Evolutionary conservation across 495 filamentous ascomycete species (phyloP), one percentile per base, ranked within the genome.

Genomic region (Aspergillus asperescens): DNA sequence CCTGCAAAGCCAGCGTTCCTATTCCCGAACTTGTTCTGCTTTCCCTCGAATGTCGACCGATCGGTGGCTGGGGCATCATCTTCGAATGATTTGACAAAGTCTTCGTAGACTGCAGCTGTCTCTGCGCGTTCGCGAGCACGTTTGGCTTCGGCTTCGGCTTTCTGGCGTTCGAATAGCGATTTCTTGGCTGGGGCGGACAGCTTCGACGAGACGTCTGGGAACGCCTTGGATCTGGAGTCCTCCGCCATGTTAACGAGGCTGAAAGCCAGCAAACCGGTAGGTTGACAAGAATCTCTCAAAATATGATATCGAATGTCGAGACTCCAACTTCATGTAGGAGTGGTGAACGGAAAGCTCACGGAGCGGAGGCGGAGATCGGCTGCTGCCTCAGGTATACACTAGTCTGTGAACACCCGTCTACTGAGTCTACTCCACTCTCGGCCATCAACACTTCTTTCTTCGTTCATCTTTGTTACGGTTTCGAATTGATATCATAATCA

Each of bases 81-180:
- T 32, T 88, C 88, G 57, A 96, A 95, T 20, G 84, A 89, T 62
- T 93, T 92, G 53, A 93, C 83, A 63, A 95, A 96, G 56, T 92
- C 88, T 52, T 94, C 83, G 63, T 89, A 88, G 12, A 89, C 92
- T 7, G 91, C 92, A 28, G 87, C 89, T 16, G 88, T 95, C 67
- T 96, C 92, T 53, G 85, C 88, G 64, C 86, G 86, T 68, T 95
- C 92, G 50, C 89, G 80, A 58, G 81, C 78, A 28, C 88, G 85
- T 69, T 96, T 97, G 13, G 89, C 92, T 74, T 96, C 89, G 27
- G 88, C 90, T 64, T 95, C 91, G 32, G 88, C 88, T 72, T 91
- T 93, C 59, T 93, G 88, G 49, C 86, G 85, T 70, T 97, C 92
- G 70, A 95, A 97, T 27, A 89, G 80, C 10, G 90, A 94, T 64